These are phyloP conservation scores for Ophiobolus disseminans DNA, from an alignment of 2,329 filamentous ascomycete species.

Conservation along the genomic window DNA sequence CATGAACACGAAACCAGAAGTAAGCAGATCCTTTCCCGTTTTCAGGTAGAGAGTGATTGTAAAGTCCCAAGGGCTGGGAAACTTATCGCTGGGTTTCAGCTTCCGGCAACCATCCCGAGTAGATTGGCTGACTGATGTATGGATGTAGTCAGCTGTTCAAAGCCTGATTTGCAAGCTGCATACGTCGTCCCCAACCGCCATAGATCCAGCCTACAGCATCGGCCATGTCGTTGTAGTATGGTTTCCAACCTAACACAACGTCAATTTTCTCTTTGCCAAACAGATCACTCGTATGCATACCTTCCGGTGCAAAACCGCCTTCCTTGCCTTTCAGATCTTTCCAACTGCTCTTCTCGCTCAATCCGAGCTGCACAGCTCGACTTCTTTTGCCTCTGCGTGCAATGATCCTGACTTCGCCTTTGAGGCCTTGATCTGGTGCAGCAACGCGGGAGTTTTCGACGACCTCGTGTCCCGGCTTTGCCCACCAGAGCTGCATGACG, in stretches of 20 bases:
- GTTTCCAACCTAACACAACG: constrained; percentile 34
- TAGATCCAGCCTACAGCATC: constrained; percentile 47
- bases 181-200: constrained; percentile 41
- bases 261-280: constrained; percentile 1
- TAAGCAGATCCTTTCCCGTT: background rate
- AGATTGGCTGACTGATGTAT: constrained; percentile 7
- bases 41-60: background rate
- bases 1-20: background rate
- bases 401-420: constrained; percentile 42
- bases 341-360: constrained; percentile 38
- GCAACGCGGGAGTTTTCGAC: constrained; percentile 36
- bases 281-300: constrained; percentile 21
- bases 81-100: background rate
- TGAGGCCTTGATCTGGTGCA: constrained; percentile 38
- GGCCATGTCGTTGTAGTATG: constrained; percentile 46
- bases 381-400: constrained; percentile 39
- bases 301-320: constrained; percentile 34
- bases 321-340: constrained; percentile 38
- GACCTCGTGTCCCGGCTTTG: constrained; percentile 39
- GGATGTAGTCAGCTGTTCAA: constrained; percentile 23
- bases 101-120: constrained; percentile 1
- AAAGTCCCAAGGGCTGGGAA: too few species aligned
- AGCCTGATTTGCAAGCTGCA: constrained; percentile 40
- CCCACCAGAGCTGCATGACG: constrained; percentile 37
- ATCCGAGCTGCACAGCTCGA: constrained; percentile 32